Conservation (phyloP, 2,329 filamentous ascomycete genomes). For the Aquanectria penicillioides region DNA sequence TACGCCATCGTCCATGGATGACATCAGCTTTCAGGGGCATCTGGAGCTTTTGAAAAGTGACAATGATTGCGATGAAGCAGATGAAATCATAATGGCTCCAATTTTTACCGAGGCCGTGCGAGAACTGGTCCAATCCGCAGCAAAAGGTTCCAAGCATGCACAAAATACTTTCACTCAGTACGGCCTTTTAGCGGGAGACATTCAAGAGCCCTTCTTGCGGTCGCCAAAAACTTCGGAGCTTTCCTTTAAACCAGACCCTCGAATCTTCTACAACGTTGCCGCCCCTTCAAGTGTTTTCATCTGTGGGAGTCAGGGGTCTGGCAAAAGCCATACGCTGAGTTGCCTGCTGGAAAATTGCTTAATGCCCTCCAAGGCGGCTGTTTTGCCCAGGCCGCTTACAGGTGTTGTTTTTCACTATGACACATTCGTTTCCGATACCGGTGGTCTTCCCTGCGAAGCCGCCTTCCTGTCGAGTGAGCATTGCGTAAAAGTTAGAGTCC, state of each 20-base stretch:
- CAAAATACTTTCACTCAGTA: neutral
- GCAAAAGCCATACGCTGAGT: slow-evolving; percentile 70
- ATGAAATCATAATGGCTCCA: neutral
- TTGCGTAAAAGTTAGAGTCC: slow-evolving; percentile 59
- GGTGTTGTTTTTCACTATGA: slow-evolving; percentile 75
- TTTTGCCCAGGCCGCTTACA: slow-evolving; percentile 62
- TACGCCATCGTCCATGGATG: neutral
- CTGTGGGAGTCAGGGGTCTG: slow-evolving; percentile 71
- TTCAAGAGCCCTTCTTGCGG: neutral
- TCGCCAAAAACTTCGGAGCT: neutral
- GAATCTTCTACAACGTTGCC: slow-evolving; percentile 58
- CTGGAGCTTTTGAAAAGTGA: neutral
- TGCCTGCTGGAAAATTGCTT: slow-evolving; percentile 68
- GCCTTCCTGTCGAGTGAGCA: slow-evolving; percentile 61
- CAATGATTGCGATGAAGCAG: neutral
- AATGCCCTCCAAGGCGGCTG: slow-evolving; percentile 54
- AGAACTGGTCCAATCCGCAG: neutral
- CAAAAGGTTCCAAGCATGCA: neutral
- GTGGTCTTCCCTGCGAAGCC: slow-evolving; percentile 67
- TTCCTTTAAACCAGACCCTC: slow-evolving; percentile 3
- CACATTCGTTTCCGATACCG: slow-evolving; percentile 58
- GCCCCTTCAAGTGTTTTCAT: slow-evolving; percentile 69
- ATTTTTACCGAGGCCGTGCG: neutral
- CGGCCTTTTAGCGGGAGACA: neutral
- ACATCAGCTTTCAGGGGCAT: neutral